These are phyloP conservation scores for Vitellaria paradoxa DNA, from an alignment of 179 eudicot species.

Conservation along the genomic window DNA sequence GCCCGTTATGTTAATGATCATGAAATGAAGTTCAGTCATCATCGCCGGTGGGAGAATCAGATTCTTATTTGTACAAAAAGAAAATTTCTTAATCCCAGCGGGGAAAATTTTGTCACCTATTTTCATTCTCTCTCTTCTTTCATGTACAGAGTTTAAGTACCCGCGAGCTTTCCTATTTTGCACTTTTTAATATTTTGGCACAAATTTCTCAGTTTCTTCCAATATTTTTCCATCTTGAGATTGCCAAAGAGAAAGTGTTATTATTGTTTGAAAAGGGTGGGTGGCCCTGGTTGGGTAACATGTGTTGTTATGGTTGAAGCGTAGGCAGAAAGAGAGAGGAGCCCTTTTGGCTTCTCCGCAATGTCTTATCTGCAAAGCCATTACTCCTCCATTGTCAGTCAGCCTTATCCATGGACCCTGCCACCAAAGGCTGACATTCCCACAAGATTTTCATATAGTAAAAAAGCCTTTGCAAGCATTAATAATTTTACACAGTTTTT, in stretches of 20 bases:
- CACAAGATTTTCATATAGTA: constrained; percentile 12
- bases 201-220: not conserved
- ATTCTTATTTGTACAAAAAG: constrained; percentile 17
- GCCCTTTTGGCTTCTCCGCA: constrained; percentile 19
- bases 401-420: constrained; percentile 10
- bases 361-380: constrained; percentile 17
- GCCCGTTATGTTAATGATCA: not conserved
- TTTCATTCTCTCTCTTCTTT: not conserved
- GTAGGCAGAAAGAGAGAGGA: constrained; percentile 3
- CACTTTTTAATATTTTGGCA: not conserved
- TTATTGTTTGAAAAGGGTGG: not conserved
- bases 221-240: not conserved
- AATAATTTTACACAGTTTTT: not conserved
- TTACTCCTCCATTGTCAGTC: constrained; percentile 1
- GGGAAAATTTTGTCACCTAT: constrained; percentile 15
- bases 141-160: constrained; percentile 15
- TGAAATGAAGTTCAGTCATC: not conserved
- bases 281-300: not conserved
- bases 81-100: constrained; percentile 1
- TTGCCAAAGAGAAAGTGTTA: not conserved
- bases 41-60: constrained; percentile 3
- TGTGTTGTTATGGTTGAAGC: not conserved
- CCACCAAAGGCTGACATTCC: constrained; percentile 16
- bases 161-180: not conserved
- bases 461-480: constrained; percentile 8